Conservation (phyloP, 768 basidiomycete genomes). For the Amanita thiersii region DNA sequence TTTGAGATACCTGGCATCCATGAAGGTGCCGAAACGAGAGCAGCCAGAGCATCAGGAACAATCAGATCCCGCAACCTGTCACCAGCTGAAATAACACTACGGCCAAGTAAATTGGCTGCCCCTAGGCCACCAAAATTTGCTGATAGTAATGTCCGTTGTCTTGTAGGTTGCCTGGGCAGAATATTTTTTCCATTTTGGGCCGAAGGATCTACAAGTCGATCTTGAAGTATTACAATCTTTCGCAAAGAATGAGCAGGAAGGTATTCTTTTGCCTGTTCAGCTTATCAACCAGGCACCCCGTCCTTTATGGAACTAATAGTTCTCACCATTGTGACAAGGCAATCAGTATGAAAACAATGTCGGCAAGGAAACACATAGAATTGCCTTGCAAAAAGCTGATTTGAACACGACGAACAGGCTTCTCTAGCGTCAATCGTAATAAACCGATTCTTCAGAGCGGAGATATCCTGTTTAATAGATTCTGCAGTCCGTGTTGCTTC, state of each 20-base stretch:
- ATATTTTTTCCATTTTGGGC: constrained; percentile 17
- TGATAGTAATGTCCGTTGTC: constrained; percentile 65
- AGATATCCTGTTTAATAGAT: constrained; percentile 88
- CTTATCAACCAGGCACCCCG: constrained; percentile 2
- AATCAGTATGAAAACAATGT: constrained; percentile 96
- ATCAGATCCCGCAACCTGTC: constrained; percentile 89
- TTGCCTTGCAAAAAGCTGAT: constrained; percentile 74
- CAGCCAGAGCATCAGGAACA: constrained; percentile 86
- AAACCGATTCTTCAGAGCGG: constrained; percentile 78
- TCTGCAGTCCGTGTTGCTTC: constrained; percentile 90
- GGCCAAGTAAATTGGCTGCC: constrained; percentile 60
- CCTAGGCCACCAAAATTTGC: constrained; percentile 65
- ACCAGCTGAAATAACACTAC: constrained; percentile 80
- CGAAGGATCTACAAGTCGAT: constrained; percentile 61
- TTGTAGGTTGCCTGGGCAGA: constrained; percentile 33
- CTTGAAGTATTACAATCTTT: constrained; percentile 80
- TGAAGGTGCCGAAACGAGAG: constrained; percentile 67
- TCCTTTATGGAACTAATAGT: constrained; percentile 2
- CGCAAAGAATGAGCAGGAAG: constrained; percentile 76
- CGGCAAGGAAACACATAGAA: constrained; percentile 99
- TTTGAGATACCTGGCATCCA: constrained; percentile 71
- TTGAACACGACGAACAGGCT: constrained; percentile 74
- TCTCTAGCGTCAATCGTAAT: constrained; percentile 87
- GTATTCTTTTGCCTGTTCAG: constrained; percentile 79
- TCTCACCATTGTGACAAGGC: constrained; percentile 87